These are phyloP conservation scores for Umbilicus rupestris DNA, from an alignment of 164 flowering plant genomes.

Conservation along the genomic window DNA sequence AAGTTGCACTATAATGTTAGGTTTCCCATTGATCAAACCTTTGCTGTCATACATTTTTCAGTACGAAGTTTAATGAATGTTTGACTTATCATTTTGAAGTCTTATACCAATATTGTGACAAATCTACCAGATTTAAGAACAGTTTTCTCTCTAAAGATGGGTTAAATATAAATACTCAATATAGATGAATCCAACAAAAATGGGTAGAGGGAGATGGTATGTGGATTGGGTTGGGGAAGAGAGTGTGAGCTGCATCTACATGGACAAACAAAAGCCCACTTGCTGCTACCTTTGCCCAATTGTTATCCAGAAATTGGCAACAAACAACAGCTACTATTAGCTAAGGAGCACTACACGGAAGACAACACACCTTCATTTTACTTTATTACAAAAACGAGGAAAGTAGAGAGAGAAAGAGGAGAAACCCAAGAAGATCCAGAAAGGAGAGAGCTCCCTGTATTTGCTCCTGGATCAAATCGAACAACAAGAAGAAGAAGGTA, in stretches of 20 bases:
- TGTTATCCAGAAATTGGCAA: background rate
- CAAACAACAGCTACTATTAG: background rate
- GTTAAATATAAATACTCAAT: background rate
- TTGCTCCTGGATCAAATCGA: background rate
- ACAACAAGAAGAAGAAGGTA: background rate
- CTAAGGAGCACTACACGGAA: background rate
- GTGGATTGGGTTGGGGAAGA: constrained; percentile 2
- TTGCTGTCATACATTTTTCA: background rate
- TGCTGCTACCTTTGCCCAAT: background rate
- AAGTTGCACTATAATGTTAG: constrained; percentile 3
- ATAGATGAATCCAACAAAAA: background rate
- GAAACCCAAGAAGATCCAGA: background rate
- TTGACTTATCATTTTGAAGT: background rate
- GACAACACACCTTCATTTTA: background rate
- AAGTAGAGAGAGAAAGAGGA: background rate
- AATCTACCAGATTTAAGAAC: background rate
- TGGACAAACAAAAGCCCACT: constrained; percentile 3
- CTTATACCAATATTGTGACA: background rate
- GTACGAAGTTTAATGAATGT: background rate
- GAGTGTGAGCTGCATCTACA: background rate
- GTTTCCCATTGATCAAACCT: background rate
- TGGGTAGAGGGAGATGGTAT: background rate
- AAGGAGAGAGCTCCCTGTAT: background rate
- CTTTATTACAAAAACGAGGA: background rate
- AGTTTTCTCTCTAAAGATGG: background rate